phyloP scores from a whole-genome alignment of 148 eudicot genomes.

The Rheum nobile region DNA sequence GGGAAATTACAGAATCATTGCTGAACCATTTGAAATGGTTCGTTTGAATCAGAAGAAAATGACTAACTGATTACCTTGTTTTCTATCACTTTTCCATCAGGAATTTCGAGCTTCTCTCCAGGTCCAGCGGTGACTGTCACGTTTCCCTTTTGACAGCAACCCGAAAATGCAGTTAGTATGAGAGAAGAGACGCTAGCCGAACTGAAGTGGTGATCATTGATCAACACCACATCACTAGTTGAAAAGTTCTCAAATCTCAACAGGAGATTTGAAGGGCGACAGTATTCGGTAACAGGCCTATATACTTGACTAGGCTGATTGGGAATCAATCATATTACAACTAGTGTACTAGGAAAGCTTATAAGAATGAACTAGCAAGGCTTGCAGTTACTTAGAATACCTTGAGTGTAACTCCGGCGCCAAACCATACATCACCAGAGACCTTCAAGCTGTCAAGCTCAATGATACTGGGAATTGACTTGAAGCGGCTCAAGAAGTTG shows the following conservation, averaged over 20 bases:
- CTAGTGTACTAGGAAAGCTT: too few relatives aligned
- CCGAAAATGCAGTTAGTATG: neutral
- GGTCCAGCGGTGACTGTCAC: constrained; percentile 62
- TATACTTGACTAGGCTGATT: too few relatives aligned
- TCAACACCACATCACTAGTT: too few relatives aligned
- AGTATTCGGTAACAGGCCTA: too few relatives aligned
- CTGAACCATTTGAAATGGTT: neutral
- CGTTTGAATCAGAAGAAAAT: neutral
- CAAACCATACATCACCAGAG: constrained; percentile 89
- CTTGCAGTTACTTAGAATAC: constrained; percentile 20
- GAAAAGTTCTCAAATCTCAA: too few relatives aligned
- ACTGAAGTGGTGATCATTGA: too few relatives aligned
- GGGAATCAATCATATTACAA: too few relatives aligned
- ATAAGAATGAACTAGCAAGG: neutral
- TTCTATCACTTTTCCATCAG: constrained; percentile 64
- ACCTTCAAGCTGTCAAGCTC: constrained; percentile 91
- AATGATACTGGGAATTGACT: constrained; percentile 89
- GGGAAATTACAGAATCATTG: neutral
- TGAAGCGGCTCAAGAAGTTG: constrained; percentile 79
- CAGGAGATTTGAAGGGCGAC: too few relatives aligned
- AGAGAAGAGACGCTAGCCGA: neutral
- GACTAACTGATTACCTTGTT: constrained; percentile 42
- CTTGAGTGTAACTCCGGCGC: constrained; percentile 68
- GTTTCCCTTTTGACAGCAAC: constrained; percentile 37
- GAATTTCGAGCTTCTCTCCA: constrained; percentile 78